Percentiles rank a stretch among this genome's conserved stretches.
Evolutionary conservation across 164 flowering plant genomes (phyloP).

Genomic region (Dillenia turbinata): DNA sequence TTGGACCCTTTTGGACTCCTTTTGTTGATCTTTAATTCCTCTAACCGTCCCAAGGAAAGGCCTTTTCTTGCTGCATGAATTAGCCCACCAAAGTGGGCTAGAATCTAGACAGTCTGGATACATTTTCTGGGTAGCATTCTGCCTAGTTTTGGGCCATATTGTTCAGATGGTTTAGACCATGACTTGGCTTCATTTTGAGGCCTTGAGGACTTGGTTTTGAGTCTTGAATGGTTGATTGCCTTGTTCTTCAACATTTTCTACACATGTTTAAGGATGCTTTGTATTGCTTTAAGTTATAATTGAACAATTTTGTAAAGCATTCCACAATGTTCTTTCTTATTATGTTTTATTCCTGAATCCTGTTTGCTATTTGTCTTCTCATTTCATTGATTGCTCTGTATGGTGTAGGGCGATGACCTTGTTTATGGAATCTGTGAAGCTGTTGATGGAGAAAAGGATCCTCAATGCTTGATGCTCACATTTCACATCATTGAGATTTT

Average conservation of each 20-base stretch:
- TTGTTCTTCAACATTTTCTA: constrained; percentile 5
- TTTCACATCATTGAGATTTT: constrained; percentile 72
- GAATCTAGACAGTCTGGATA: no score
- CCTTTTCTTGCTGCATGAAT: no score
- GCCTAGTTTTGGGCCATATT: no score
- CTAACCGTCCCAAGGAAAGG: no score
- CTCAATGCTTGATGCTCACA: constrained; percentile 69
- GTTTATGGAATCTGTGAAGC: constrained; percentile 80
- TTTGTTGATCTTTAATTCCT: no score
- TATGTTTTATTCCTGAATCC: background rate
- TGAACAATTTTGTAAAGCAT: background rate
- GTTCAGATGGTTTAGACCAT: no score
- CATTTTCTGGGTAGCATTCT: no score
- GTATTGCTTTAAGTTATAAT: background rate
- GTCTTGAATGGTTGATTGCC: no score
- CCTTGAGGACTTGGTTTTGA: no score
- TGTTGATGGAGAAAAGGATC: constrained; percentile 92
- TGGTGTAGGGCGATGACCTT: constrained; percentile 66
- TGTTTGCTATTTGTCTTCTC: background rate
- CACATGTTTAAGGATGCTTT: background rate
- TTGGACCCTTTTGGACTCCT: no score
- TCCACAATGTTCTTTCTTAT: background rate
- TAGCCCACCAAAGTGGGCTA: no score
- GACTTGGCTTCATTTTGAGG: no score
- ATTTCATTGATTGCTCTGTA: constrained; percentile 4